Evolutionary conservation across 768 basidiomycete species (phyloP), one percentile per base, ranked within the genome.

Genomic region (Asterophora lycoperdoides): DNA sequence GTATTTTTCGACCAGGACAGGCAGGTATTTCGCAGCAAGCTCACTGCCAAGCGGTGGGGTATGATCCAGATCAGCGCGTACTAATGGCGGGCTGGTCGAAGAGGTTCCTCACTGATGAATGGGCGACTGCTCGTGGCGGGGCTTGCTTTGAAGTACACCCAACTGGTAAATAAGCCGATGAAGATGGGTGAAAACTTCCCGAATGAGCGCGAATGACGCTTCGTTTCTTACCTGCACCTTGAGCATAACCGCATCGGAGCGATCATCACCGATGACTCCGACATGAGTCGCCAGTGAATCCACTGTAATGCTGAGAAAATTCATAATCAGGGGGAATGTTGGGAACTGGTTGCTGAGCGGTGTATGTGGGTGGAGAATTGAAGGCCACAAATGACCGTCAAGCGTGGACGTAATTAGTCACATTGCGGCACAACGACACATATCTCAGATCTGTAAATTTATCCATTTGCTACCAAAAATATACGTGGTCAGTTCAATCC

Each of bases 21-120:
- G 69, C 11, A 71, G 58, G 56, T 71, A 64, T 50, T 64, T 71
- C 29, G 74, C 73, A 19, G 70, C 67, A 43, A 72, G 56, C 60
- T 67, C 62, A 38, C 63, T 69, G 30, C 9, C 30, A 32, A 32
- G 30, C 9, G 30, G 32, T 8, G 28, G 41, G 36, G 35, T 39
- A 7, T 11, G 17, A n/a, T 32, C 11, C 42, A 8, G 39, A 40
- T 36, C 15, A 17, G 43, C 15, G 13, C 28, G 4, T 34, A 19
- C n/a, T n/a, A n/a, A n/a, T n/a, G n/a, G n/a, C 23, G 6, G 23
- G 23, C 6, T 23, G 23, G 23, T 23, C 23, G 34, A 36, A 23
- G 13, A 15, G 28, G 44, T 18, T 14, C 20, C 51, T 11, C 35
- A 64, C 58, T 58, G 40, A 49, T 63, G 49, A 7, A 66, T 53